Percentiles rank a stretch among this genome's conserved stretches.
Evolutionary conservation across 108 stramenopile species (phyloP).

Genomic region (Aurantiochytrium sp.): DNA sequence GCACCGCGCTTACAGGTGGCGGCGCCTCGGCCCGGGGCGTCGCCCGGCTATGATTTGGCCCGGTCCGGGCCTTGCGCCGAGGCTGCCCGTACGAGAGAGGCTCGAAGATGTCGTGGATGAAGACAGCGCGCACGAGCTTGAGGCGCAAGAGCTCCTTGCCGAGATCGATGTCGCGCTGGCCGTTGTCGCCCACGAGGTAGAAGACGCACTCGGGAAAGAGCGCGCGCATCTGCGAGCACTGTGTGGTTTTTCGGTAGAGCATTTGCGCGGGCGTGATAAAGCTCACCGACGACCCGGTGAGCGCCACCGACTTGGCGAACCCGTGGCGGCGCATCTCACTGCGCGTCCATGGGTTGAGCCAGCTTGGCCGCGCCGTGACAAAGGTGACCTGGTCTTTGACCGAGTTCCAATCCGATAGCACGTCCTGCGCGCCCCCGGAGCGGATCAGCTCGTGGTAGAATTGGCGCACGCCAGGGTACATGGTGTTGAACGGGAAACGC

Average conservation of each 20-base stretch:
- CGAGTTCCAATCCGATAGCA: not conserved
- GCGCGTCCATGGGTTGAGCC: conserved; percentile 14
- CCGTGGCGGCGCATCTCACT: not conserved
- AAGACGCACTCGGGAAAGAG: conserved; percentile 6
- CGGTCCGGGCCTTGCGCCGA: too few species aligned
- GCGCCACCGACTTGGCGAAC: not conserved
- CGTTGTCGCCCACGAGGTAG: conserved; percentile 15
- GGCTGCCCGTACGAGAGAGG: not conserved
- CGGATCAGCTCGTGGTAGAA: conserved; percentile 23
- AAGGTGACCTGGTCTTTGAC: not conserved
- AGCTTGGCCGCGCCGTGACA: conserved; percentile 14
- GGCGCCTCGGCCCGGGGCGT: too few species aligned
- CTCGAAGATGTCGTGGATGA: conserved; percentile 26
- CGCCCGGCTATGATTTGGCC: too few species aligned
- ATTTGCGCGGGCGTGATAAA: conserved; percentile 18
- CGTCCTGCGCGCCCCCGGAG: not conserved
- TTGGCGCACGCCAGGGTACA: conserved; percentile 25
- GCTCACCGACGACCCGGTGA: not conserved
- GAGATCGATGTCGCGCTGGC: conserved; percentile 23
- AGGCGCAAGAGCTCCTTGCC: not conserved
- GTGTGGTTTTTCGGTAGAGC: not conserved
- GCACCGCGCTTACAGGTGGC: too few species aligned
- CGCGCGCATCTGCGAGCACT: not conserved
- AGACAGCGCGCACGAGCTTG: conserved; percentile 5
- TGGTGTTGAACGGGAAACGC: not conserved